Evolutionary conservation across 441 rosid species (phyloP), one percentile per base, ranked within the genome.

Genomic region (Erodium moschatum): DNA sequence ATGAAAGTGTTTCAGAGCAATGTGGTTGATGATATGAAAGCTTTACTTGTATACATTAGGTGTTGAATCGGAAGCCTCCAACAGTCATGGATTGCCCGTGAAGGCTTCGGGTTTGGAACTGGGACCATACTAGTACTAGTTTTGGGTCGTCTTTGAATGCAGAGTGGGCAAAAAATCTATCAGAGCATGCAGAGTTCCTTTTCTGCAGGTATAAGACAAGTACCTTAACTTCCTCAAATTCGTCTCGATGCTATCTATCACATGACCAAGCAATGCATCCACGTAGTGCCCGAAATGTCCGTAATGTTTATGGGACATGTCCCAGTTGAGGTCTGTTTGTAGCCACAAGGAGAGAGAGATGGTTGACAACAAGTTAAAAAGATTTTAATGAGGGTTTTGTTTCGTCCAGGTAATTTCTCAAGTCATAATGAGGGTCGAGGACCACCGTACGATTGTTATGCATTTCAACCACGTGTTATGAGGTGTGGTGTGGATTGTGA

Each of bases 251-350:
- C 8, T 9, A 24, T 9, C 12, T n/a, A n/a, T n/a, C n/a, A n/a
- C n/a, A n/a, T n/a, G n/a, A 61, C 65, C 20, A 24, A 9, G 20
- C 65, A n/a, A 69, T 66, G 67, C 73, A 70, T 79, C 81, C 81
- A 76, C 77, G 78, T 76, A 68, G 56, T 42, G 60, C 70, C 52
- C 50, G 73, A 65, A 27, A 50, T 63, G 75, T 73, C 76, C 82
- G 68, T 56, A 6, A 1, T 18, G 6, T 1, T 54, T 15, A 21
- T 54, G 9, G 61, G 18, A 54, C 2, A 10, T 19, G 0, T 15
- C 61, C 5, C 7, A 1, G n/a, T 4, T 2, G 2, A 2, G 0
- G 0, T 24, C 6, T 21, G 24, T 54, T 15, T 54, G 61, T 54
- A n/a, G 10, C 19, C 24, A 15, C 6, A 19, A 15, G 4, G 60